Conservation (phyloP, 768 basidiomycete genomes). For the Mrakia hoshinonis region DNA sequence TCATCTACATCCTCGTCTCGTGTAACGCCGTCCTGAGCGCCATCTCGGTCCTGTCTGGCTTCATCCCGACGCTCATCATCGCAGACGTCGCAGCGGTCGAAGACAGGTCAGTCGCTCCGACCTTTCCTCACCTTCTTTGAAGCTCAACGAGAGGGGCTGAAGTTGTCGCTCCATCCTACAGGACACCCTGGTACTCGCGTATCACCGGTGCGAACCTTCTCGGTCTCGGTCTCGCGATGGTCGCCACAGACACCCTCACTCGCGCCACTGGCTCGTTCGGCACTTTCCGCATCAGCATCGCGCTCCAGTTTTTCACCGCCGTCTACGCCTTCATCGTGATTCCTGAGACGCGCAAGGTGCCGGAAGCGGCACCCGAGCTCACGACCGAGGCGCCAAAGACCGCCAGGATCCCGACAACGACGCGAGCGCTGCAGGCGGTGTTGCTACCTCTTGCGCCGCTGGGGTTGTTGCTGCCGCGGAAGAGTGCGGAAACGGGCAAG, state of each 20-base stretch:
- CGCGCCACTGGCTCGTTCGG: neutral
- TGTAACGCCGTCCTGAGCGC: neutral
- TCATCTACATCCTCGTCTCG: neutral
- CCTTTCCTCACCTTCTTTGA: neutral
- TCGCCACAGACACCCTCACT: neutral
- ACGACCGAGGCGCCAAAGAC: no score
- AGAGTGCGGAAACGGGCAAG: neutral
- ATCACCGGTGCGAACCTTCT: neutral
- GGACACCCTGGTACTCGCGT: neutral
- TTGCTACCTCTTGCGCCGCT: neutral
- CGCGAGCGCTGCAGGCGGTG: neutral
- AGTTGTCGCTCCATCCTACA: neutral
- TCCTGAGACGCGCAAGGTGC: neutral
- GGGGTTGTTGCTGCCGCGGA: neutral
- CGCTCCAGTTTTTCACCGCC: neutral
- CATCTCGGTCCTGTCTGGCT: no score
- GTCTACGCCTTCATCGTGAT: neutral
- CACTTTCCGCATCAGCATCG: neutral
- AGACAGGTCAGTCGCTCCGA: neutral
- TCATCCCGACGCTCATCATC: neutral
- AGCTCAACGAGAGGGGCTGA: neutral
- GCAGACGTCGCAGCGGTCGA: neutral
- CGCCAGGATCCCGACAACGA: neutral
- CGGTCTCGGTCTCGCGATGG: neutral
- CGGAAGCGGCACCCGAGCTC: neutral